Evolutionary conservation across 805 yeast genomes (phyloP).

Genomic region (Metschnikowia proteae): DNA sequence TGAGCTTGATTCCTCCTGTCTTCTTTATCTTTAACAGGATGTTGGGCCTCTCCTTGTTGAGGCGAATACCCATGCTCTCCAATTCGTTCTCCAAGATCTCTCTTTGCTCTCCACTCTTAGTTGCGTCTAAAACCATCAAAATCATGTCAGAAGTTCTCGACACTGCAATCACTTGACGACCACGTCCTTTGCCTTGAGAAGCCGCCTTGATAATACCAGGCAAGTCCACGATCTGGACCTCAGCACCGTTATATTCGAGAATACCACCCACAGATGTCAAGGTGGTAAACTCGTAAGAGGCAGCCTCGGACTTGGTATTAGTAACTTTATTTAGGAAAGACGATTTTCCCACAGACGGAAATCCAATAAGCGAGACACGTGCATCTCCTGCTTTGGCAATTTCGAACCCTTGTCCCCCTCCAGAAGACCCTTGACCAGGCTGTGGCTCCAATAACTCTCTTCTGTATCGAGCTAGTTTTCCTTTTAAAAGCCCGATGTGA

Average conservation of each 20-base stretch:
- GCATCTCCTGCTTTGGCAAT: constrained; percentile 96
- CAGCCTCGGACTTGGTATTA: constrained; percentile 90
- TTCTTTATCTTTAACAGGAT: constrained; percentile 73
- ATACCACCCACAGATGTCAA: constrained; percentile 97
- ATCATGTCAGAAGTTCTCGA: constrained; percentile 93
- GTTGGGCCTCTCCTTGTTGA: constrained; percentile 76
- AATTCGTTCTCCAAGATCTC: constrained; percentile 81
- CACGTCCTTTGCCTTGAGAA: constrained; percentile 95
- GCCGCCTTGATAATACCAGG: constrained; percentile 98
- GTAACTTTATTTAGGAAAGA: constrained; percentile 86
- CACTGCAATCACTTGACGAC: constrained; percentile 93
- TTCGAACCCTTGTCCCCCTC: constrained; percentile 86
- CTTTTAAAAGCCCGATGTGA: constrained; percentile 90
- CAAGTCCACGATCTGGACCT: constrained; percentile 92
- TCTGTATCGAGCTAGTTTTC: constrained; percentile 88
- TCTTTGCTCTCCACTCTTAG: constrained; percentile 88
- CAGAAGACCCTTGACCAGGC: constrained; percentile 66
- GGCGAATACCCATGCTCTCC: constrained; percentile 89
- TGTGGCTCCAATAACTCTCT: constrained; percentile 90
- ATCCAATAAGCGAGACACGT: constrained; percentile 90
- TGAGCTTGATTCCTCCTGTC: constrained; percentile 89
- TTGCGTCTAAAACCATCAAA: constrained; percentile 92
- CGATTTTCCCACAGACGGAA: constrained; percentile 97
- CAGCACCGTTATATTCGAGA: constrained; percentile 92
- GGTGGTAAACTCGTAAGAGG: constrained; percentile 93